Evolutionary conservation across 306 rosid species (phyloP), one percentile per base, ranked within the genome.

Genomic region (Vigna trinervia): DNA sequence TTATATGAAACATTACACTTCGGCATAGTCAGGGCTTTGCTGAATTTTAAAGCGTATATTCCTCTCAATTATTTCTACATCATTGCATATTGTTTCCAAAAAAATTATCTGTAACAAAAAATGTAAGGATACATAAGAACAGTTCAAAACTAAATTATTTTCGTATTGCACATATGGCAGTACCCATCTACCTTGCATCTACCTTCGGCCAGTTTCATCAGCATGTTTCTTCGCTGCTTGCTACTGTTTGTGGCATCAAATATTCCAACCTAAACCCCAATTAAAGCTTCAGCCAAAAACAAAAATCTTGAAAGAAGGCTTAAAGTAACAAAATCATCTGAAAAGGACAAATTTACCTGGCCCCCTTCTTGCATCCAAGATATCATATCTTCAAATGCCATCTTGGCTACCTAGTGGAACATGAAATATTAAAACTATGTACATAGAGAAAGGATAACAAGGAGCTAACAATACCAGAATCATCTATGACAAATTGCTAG

Each of bases 361-460:
- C 99, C 99, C 79, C 99, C 98, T 85, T 95, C 98, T 81, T 92
- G 92, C 97, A 95, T 90, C 99, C 99, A 95, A 65, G 97, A 85
- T 85, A 92, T 90, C 99, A 96, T 96, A 87, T 96, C 99, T 86
- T 96, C 99, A 81, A 96, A 91, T 52, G 99, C 98, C 83, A 96
- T 72, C 78, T 92, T 97, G 46, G 99, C 99, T 89, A 96, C 98
- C 99, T 96, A 86, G 90, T 76, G 82, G 89, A 92, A 91, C 74
- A 90, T 84, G 86, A 86, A 80, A 87, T 77, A 90, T 90, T 90
- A 90, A 88, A 88, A 92, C 89, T 84, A 90, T 78, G 81, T 84
- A 82, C 88, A 89, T 80, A 85, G 86, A 85, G 80, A 78, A 88
- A 69, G 80, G 74, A 72, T 77, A 83, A 85, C 77, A 66, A 67